A percentile compares a stretch with the other conserved stretches of the same genome.
Evolutionary conservation across 1,139 yeast genomes (phyloP).

Genomic region (Pichia inconspicua): DNA sequence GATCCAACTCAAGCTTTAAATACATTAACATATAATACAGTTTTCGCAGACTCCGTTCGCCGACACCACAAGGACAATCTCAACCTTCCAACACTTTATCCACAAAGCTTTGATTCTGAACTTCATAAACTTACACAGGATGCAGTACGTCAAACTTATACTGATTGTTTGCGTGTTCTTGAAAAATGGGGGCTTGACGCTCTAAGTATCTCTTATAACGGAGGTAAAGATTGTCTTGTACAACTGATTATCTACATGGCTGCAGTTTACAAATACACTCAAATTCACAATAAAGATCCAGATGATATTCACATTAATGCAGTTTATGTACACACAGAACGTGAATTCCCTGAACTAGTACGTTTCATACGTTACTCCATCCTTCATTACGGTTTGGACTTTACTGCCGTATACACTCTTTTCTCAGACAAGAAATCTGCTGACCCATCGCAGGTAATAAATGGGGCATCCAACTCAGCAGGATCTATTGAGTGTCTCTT

Average conservation of each 20-base stretch:
- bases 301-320: conserved; percentile 39
- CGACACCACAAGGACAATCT: neutral
- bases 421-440: neutral
- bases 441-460: conserved; percentile 2
- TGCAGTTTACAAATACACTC: conserved; percentile 36
- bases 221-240: conserved; percentile 87
- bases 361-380: conserved; percentile 40
- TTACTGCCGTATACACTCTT: conserved; percentile 21
- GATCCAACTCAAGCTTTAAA: neutral
- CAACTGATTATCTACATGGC: conserved; percentile 65
- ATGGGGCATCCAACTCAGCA: neutral
- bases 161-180: conserved; percentile 23
- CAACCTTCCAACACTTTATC: conserved; percentile 7
- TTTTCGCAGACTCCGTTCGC: neutral
- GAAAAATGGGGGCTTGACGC: conserved; percentile 37
- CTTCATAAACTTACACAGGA: conserved; percentile 5
- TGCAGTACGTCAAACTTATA: conserved; percentile 5
- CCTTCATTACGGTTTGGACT: conserved; percentile 37
- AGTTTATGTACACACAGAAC: conserved; percentile 64
- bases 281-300: conserved; percentile 11
- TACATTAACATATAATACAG: neutral
- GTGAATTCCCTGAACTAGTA: conserved; percentile 58
- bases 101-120: conserved; percentile 2
- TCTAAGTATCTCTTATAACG: conserved; percentile 73
- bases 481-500: conserved; percentile 6